Base-by-base conservation (phyloP, 2,329 filamentous ascomycete species). In the Ophiocordyceps camponoti-saundersi region DNA sequence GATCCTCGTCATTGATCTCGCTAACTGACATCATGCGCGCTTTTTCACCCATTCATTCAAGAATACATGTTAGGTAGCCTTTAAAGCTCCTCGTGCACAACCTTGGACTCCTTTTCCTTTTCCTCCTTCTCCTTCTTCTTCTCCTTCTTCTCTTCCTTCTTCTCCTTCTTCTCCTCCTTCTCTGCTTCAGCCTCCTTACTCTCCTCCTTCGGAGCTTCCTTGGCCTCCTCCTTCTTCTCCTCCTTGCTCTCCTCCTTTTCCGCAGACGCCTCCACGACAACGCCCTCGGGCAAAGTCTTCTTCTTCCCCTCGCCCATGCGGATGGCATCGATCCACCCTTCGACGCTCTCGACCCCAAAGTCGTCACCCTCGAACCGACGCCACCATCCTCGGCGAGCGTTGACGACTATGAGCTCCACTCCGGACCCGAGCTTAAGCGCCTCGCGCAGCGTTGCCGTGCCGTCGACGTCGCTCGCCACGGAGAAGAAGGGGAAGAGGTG, bases 251-350 rank as follows among this genome's bases (percentile, higher is more conserved):
- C 42, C n/a, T 42, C 21, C 30, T 20, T 39, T 23, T 30, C 40
- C 22, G 42, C 15, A n/a, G 41, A 10, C 42, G n/a, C 23, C 22
- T 29, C 61, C 16, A 67, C 65, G 30, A 82, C 58, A 42, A 85
- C 56, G 2, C 71, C 74, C 49, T 75, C 72, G 0, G 85, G 84
- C 41, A 92, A 61, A 66, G 80, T 85, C 56, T 79, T 73, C 71
- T 90, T 95, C 49, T 74, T 67, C 2, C 86, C 84, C 59, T 96
- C 90, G 46, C 89, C 86, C 71, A 98, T 74, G 36, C 87, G 80
- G 51, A 96, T 87, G n/a, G 77, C 73, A 57, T 98, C 92, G 49
- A 98, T 77, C 87, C 90, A 98, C 51, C 69, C 68, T 66, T 95
- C 86, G 29, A 98, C 68, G 23, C 72, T 75, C 47, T 74, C 69